Evolutionary conservation across 75 land plant species (phyloP).

Genomic region (Isoetes taiwanensis): DNA sequence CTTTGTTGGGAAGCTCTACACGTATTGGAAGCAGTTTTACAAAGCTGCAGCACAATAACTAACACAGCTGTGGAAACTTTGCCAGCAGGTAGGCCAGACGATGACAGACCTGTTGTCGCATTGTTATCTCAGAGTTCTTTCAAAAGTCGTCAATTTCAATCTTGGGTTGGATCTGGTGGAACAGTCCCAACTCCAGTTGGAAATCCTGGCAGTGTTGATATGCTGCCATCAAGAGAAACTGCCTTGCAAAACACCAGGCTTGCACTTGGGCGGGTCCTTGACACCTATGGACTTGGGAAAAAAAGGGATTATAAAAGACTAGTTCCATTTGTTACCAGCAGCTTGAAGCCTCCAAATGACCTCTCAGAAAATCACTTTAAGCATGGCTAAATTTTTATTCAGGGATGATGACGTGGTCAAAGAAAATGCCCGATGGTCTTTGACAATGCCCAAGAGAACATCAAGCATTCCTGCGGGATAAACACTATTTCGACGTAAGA

Average conservation of each 20-base stretch:
- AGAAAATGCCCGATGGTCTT: too few species aligned
- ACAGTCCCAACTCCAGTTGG: slow-evolving; percentile 3
- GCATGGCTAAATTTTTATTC: too few species aligned
- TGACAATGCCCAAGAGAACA: too few species aligned
- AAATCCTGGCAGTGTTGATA: slow-evolving; percentile 16
- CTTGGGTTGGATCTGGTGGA: slow-evolving; percentile 38
- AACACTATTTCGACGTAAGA: too few species aligned
- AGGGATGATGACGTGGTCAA: too few species aligned
- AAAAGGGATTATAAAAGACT: slow-evolving; percentile 71
- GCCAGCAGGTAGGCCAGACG: not conserved
- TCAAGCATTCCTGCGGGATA: too few species aligned
- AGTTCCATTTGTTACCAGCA: slow-evolving; percentile 80
- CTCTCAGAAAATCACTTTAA: not conserved
- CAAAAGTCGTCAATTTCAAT: slow-evolving; percentile 47
- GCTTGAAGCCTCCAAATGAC: slow-evolving; percentile 19
- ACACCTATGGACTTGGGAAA: slow-evolving; percentile 69
- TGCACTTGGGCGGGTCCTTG: slow-evolving; percentile 86
- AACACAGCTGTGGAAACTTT: slow-evolving; percentile 22
- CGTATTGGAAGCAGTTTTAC: slow-evolving; percentile 87
- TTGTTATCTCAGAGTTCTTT: slow-evolving; percentile 76
- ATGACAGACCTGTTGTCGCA: slow-evolving; percentile 11
- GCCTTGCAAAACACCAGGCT: slow-evolving; percentile 80
- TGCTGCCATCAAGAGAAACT: slow-evolving; percentile 41
- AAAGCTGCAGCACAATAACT: slow-evolving; percentile 57
- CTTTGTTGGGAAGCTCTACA: slow-evolving; percentile 87